phyloP scores from a whole-genome alignment of 148 eudicot genomes.

The Amaranthus cruentus region DNA sequence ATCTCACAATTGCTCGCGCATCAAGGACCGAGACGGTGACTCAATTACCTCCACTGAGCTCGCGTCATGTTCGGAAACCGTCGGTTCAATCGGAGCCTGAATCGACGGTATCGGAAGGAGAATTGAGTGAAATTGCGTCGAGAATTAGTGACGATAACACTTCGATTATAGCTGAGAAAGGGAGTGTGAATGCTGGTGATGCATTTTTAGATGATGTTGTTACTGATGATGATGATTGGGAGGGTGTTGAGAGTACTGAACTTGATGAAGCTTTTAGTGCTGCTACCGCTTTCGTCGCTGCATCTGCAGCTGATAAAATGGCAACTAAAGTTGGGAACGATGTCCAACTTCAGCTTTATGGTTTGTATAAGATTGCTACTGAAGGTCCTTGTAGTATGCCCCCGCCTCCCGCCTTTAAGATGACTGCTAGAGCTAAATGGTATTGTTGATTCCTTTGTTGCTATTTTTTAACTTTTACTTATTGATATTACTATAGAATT shows the following conservation, averaged over 20 bases:
- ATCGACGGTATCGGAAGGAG: slow-evolving; percentile 14
- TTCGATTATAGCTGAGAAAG: slow-evolving; percentile 40
- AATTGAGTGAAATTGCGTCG: slow-evolving; percentile 32
- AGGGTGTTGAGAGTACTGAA: slow-evolving; percentile 96
- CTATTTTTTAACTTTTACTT: neutral
- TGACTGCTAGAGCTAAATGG: slow-evolving; percentile 98
- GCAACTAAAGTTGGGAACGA: slow-evolving; percentile 67
- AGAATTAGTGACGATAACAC: slow-evolving; percentile 35
- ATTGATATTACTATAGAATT: no score
- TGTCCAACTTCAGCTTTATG: slow-evolving; percentile 79
- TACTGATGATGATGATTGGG: slow-evolving; percentile 80
- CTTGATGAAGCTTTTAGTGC: slow-evolving; percentile 90
- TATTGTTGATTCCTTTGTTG: slow-evolving; percentile 17
- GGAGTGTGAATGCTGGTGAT: slow-evolving; percentile 29
- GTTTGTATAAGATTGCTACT: slow-evolving; percentile 82
- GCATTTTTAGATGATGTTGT: slow-evolving; percentile 23
- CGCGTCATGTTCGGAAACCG: neutral
- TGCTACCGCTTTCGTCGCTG: slow-evolving; percentile 89
- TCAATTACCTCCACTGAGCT: neutral
- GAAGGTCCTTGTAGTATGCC: slow-evolving; percentile 88
- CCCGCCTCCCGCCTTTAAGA: slow-evolving; percentile 72
- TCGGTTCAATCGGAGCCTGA: slow-evolving; percentile 18
- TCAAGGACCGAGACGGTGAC: neutral
- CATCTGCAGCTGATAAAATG: slow-evolving; percentile 65
- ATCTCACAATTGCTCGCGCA: slow-evolving; percentile 41